Evolutionary conservation across 2,329 filamentous ascomycete species (phyloP).

Genomic region (Purpureocillium takamizusanense): DNA sequence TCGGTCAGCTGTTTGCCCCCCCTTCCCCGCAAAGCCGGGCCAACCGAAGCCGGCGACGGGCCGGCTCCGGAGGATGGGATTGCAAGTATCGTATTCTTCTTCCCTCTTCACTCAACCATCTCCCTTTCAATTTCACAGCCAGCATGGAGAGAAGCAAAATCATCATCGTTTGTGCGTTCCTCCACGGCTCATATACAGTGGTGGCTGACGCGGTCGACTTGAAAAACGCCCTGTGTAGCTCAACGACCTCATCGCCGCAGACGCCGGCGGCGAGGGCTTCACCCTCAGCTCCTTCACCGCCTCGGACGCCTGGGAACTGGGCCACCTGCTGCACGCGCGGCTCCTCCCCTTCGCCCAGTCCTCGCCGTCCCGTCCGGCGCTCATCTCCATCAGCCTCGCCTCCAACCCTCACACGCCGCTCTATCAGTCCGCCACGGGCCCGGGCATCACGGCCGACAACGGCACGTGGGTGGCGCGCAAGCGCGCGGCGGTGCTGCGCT

Average conservation of each 20-base stretch:
- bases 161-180: too few species aligned
- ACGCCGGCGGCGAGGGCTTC: conserved; percentile 32
- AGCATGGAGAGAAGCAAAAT: background rate
- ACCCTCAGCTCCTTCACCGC: conserved; percentile 47
- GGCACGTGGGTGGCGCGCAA: conserved; percentile 64
- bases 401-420: conserved; percentile 38
- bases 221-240: too few species aligned
- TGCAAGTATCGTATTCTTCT: too few species aligned
- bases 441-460: conserved; percentile 62
- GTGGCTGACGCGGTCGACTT: too few species aligned
- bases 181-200: too few species aligned
- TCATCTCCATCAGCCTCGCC: conserved; percentile 57
- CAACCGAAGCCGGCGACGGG: too few species aligned
- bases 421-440: conserved; percentile 60
- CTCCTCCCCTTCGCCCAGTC: conserved; percentile 38
- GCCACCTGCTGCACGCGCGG: conserved; percentile 54
- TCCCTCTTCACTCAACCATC: too few species aligned
- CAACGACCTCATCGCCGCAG: conserved; percentile 12
- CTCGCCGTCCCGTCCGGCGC: conserved; percentile 28
- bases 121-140: too few species aligned
- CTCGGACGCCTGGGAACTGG: conserved; percentile 56
- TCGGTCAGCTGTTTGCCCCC: too few species aligned
- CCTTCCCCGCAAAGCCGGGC: too few species aligned
- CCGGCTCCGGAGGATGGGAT: background rate
- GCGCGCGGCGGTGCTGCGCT: conserved; percentile 61